A percentile compares a stretch with the other conserved stretches of the same genome.
Conservation (phyloP, 2,329 filamentous ascomycete species). For the Orbilia brochopaga region DNA sequence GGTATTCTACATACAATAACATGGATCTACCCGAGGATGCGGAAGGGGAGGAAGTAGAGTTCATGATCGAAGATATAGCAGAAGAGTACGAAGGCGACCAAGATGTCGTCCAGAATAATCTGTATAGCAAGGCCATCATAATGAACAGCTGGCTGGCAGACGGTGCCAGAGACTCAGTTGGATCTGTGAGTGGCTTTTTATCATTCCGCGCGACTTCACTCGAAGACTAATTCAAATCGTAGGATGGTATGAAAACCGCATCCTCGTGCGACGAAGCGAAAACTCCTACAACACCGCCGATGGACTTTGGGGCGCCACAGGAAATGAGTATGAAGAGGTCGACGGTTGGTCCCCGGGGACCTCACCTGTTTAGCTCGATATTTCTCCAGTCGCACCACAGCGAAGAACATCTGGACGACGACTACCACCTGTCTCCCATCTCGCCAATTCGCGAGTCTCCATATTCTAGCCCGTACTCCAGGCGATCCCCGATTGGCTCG, state of each 20-base stretch:
- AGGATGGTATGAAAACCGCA: slow-evolving; percentile 79
- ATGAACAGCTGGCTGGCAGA: slow-evolving; percentile 55
- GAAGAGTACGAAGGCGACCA: slow-evolving; percentile 44
- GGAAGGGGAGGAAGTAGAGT: slow-evolving; percentile 49
- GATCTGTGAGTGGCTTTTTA: slow-evolving; percentile 52
- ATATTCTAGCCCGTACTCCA: slow-evolving; percentile 58
- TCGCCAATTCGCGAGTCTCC: slow-evolving; percentile 66
- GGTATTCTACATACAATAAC: slow-evolving; percentile 47
- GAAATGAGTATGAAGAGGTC: slow-evolving; percentile 65
- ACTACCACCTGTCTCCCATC: slow-evolving; percentile 57
- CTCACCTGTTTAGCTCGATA: slow-evolving; percentile 81
- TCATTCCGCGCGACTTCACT: slow-evolving; percentile 8
- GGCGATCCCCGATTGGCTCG: slow-evolving; percentile 57
- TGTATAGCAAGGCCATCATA: slow-evolving; percentile 53
- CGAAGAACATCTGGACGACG: slow-evolving; percentile 63
- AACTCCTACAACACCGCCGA: slow-evolving; percentile 70
- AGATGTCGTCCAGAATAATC: slow-evolving; percentile 52
- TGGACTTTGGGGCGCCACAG: slow-evolving; percentile 58
- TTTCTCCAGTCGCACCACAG: slow-evolving; percentile 64
- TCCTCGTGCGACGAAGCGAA: slow-evolving; percentile 84
- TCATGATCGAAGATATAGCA: slow-evolving; percentile 47
- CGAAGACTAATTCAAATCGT: slow-evolving; percentile 51
- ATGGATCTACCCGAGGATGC: slow-evolving; percentile 48
- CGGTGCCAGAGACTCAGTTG: slow-evolving; percentile 53
- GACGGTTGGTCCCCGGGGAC: slow-evolving; percentile 73